Base-by-base conservation (phyloP, 1,284 basidiomycete genomes). In the Malassezia pachydermatis region DNA sequence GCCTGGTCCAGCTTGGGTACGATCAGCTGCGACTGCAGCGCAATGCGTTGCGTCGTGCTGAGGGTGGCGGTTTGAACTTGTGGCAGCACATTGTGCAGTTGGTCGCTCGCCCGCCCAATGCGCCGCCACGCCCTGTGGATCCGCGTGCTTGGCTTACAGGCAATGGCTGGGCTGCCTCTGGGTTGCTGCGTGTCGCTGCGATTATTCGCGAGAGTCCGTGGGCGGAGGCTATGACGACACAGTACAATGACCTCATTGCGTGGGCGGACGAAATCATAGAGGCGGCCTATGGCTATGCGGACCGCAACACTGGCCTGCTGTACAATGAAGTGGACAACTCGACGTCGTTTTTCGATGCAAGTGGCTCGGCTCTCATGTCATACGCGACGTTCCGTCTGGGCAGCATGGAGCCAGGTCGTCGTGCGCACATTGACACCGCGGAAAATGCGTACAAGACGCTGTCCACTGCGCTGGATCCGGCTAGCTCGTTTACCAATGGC, bases 131-230 rank as follows among this genome's bases (percentile, higher is more conserved):
- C 6, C 61, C 60, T 55, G 40, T 51, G 9, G 76, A 77, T 37
- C 46, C 39, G 8, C 58, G 46, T 79, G 84, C 64, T 49, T 75
- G 36, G 83, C 82, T 1, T 0, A 84, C 84, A 9, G 85, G 87
- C 0, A 87, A 88, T 47, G 86, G 76, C 0, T 89, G 86, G 87
- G 86, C 82, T 0, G 81, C 84, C 0, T 84, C 82, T 4, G 87
- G 86, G 0, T 88, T 88, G 78, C 75, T 84, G 4, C 80, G 86
- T n/a, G 85, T 88, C 1, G 75, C 84, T 1, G 81, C 79, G 0
- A 86, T 84, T 4, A 81, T 88, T 48, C 74, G 78, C 55, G 76
- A 80, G 45, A 84, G 83, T 1, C 47, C 56, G 0, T 84, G 76
- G 51, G 74, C 77, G 1, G 67, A 72, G 17, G 63, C 72, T 2